Base-by-base conservation (phyloP, 1,139 yeast genomes). In the Yamadazyma conglobata region DNA sequence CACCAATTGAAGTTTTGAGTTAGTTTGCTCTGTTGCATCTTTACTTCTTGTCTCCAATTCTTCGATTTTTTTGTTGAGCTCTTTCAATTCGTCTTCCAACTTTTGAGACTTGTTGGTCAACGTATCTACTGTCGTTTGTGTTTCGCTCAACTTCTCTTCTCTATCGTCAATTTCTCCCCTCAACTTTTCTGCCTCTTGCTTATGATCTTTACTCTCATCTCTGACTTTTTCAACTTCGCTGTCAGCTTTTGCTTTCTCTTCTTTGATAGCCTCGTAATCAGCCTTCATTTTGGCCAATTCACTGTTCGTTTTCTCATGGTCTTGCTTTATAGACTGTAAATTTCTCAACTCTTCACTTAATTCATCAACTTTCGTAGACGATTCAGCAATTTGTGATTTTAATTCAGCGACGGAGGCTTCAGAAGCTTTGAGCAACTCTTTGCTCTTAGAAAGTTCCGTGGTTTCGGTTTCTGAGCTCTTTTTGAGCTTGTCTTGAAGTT, bases 121-220 rank as follows among this genome's bases (percentile, higher is more conserved):
- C 32, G 32, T 35, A 12, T 28, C 28, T 4, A 24, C 24, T 22
- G 32, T 31, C 14, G 29, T 28, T 26, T 37, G 26, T 5, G 16
- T 20, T 19, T 34, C 27, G 5, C 13, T 4, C 6, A 26, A 12
- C 24, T 20, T 12, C 6, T 24, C 19, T 14, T 27, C 24, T 21
- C n/a, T 7, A 5, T 9, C 8, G 15, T 25, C 19, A 5, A 22
- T 6, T 8, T 6, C 8, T 11, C n/a, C n/a, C n/a, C n/a, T 6
- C 7, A 11, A 8, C 6, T 10, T 22, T 23, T 28, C 25, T 19
- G 25, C 13, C n/a, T 21, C 30, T 3, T 22, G 28, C 22, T 8
- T 18, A 22, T 14, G 31, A 28, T 9, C 25, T 22, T 27, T 25
- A 23, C 22, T 24, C 25, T 33, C 33, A 15, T 33, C 35, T 30